phyloP scores from a whole-genome alignment of 306 rosid genomes.

The Cucurbita moschata region DNA sequence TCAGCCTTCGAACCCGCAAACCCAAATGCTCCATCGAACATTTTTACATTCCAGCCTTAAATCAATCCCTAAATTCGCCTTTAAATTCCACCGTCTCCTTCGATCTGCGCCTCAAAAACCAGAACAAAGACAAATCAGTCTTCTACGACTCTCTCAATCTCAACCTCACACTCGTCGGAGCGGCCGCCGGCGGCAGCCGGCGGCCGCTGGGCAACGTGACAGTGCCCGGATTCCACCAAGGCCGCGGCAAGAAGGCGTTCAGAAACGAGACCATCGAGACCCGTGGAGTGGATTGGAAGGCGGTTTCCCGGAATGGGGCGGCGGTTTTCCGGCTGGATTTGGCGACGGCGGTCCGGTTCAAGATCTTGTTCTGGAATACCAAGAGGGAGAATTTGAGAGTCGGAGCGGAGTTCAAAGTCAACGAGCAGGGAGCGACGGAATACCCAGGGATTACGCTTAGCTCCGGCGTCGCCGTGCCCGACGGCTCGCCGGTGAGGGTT shows the following conservation, averaged over 20 bases:
- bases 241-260: constrained; percentile 46
- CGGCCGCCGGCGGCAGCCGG: background rate
- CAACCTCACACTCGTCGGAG: constrained; percentile 17
- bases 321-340: constrained; percentile 33
- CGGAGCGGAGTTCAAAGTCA: constrained; percentile 38
- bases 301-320: background rate
- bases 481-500: constrained; percentile 18
- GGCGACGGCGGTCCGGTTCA: constrained; percentile 53
- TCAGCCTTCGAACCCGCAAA: constrained; percentile 28
- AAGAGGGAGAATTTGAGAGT: constrained; percentile 33
- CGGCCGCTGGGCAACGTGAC: constrained; percentile 12
- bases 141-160: constrained; percentile 41
- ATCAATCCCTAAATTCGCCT: constrained; percentile 24
- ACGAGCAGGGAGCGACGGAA: constrained; percentile 19
- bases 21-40: constrained; percentile 30
- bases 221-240: constrained; percentile 41
- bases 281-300: constrained; percentile 16
- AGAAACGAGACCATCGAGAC: background rate
- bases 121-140: constrained; percentile 60
- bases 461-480: constrained; percentile 27
- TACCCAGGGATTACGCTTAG: constrained; percentile 21
- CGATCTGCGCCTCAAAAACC: constrained; percentile 22
- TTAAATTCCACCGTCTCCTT: constrained; percentile 27
- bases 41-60: constrained; percentile 60
- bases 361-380: constrained; percentile 51